These are phyloP conservation scores for Ceratobasidium theobromae DNA, from an alignment of 1,284 basidiomycete species.

Conservation along the genomic window DNA sequence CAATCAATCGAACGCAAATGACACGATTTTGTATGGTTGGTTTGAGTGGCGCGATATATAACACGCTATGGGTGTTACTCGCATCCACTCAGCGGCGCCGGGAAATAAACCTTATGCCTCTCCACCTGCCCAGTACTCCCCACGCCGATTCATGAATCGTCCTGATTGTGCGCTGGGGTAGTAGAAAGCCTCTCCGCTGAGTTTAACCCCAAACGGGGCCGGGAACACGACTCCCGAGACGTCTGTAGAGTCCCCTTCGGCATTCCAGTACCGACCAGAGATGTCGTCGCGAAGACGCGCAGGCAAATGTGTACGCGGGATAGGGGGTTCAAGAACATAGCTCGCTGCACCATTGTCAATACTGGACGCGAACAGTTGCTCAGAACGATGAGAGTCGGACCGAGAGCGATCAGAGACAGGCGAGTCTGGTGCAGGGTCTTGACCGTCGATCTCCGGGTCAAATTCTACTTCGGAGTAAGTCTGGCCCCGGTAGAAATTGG, in stretches of 20 bases:
- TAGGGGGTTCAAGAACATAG: conserved; percentile 22
- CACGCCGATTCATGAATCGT: conserved; percentile 26
- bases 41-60: background rate
- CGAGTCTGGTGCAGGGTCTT: conserved; percentile 22
- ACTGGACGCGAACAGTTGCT: conserved; percentile 8
- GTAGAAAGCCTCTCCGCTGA: conserved; percentile 21
- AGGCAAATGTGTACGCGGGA: conserved; percentile 2
- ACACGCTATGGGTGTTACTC: background rate
- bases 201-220: conserved; percentile 20
- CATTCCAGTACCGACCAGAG: conserved; percentile 18
- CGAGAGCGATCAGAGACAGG: conserved; percentile 21
- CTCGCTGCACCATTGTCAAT: conserved; percentile 18
- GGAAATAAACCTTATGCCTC: conserved; percentile 9
- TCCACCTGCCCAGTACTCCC: conserved; percentile 27
- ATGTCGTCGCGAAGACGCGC: conserved; percentile 18
- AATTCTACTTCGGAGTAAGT: conserved; percentile 25
- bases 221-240: conserved; percentile 13
- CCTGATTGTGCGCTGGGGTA: conserved; percentile 29
- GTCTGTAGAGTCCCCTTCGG: conserved; percentile 29
- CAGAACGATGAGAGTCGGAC: conserved; percentile 20
- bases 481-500: conserved; percentile 23
- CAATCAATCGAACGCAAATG: conserved; percentile 1
- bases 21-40: background rate
- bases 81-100: background rate
- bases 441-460: conserved; percentile 22